phyloP scores from a whole-genome alignment of 108 stramenopile genomes.

The Chaetoceros muelleri region DNA sequence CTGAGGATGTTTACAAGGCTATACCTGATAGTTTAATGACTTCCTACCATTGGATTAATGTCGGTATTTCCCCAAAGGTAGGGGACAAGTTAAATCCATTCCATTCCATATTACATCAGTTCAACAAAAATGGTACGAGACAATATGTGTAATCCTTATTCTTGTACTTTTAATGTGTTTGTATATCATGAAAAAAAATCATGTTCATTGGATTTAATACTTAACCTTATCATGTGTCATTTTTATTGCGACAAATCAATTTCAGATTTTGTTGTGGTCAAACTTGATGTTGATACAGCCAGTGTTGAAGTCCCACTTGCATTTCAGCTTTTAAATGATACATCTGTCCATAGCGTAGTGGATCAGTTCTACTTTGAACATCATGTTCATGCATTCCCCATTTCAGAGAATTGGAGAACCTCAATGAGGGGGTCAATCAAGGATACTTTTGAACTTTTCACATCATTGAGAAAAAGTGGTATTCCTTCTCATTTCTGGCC shows the following conservation, averaged over 20 bases:
- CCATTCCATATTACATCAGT: constrained; percentile 18
- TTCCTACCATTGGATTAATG: constrained; percentile 56
- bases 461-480: constrained; percentile 24
- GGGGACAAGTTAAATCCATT: constrained; percentile 38
- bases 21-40: neutral
- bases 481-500: constrained; percentile 55
- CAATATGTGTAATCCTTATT: no score
- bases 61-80: constrained; percentile 19
- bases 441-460: constrained; percentile 38
- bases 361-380: constrained; percentile 79
- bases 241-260: no score
- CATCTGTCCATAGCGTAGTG: constrained; percentile 7
- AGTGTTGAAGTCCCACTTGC: constrained; percentile 32
- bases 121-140: constrained; percentile 28
- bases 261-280: constrained; percentile 59
- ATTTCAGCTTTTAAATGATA: constrained; percentile 21
- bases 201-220: no score
- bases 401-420: constrained; percentile 20
- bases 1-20: constrained; percentile 14
- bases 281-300: constrained; percentile 53
- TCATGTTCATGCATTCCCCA: constrained; percentile 32
- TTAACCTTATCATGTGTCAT: no score
- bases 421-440: constrained; percentile 26
- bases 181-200: no score
- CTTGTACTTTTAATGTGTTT: no score